Evolutionary conservation across 306 rosid species (phyloP), one percentile per base, ranked within the genome.

Genomic region (Lathyrus oleraceus): DNA sequence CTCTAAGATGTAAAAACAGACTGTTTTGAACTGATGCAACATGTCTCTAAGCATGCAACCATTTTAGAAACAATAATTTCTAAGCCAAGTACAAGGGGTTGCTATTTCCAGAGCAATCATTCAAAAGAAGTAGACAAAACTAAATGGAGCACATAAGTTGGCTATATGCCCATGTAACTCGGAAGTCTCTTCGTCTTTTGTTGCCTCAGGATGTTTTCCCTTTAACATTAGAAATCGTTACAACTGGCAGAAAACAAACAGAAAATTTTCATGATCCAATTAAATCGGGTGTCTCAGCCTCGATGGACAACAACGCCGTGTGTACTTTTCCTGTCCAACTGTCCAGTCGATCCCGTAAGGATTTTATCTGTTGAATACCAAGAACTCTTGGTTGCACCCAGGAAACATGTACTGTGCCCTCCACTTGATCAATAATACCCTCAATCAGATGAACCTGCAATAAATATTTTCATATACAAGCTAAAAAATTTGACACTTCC

Each of bases 381-480:
- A 95, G 73, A 48, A 95, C 99, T 80, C 99, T 88, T 9, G 99
- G 99, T 78, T 95, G 97, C 83, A 95, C 99, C 99, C 96, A 95
- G 11, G 99, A 89, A 74, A 95, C 97, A 35, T 95, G 96, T 45
- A 95, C 96, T 0, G 97, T 91, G 58, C 89, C 96, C 19, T 91
- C 97, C 17, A 91, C 99, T 84, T 95, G 97, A 81, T 95, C 97
- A 15, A 95, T 91, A 69, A 91, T 91, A 69, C 99, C 97, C 85
- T 95, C 97, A 35, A 95, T 95, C 81, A 95, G 84, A 84, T 91
- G 99, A 84, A 95, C 97, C 99, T 95, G 96, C 75, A 77, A 36
- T 2, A 10, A 7, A 51, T 5, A 13, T 23, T 39, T 36, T 42
- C 72, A 78, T 11, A 44, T 39, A 76, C 3, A 30, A 60, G 23